These are phyloP conservation scores for Candida nitratophila DNA, from an alignment of 805 yeast species.

Conservation along the genomic window DNA sequence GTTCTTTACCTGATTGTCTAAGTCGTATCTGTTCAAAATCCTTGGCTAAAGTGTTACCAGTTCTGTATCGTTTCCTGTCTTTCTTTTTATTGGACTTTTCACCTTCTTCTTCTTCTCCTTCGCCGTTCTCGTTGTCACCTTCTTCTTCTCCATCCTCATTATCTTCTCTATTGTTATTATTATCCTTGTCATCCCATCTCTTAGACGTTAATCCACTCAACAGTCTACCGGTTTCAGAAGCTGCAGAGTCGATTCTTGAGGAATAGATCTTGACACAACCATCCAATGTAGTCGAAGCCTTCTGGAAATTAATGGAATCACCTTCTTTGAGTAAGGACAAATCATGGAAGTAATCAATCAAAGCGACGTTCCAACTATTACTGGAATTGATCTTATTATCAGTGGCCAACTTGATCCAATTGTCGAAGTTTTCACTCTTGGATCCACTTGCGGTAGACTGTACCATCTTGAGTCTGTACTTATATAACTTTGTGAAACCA, in stretches of 20 bases:
- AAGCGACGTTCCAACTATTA: slow-evolving; percentile 86
- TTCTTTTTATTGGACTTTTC: slow-evolving; percentile 11
- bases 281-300: slow-evolving; percentile 85
- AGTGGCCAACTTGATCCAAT: slow-evolving; percentile 78
- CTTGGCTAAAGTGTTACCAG: slow-evolving; percentile 28
- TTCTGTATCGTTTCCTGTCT: slow-evolving; percentile 12
- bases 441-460: neutral
- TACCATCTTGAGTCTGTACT: neutral
- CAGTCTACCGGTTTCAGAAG: slow-evolving; percentile 80
- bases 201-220: slow-evolving; percentile 37
- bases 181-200: slow-evolving; percentile 18
- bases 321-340: slow-evolving; percentile 68
- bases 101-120: slow-evolving; percentile 12
- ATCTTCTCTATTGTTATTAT: slow-evolving; percentile 12
- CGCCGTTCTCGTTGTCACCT: no score
- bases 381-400: slow-evolving; percentile 77
- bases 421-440: slow-evolving; percentile 52
- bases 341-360: slow-evolving; percentile 89
- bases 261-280: slow-evolving; percentile 93
- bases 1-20: slow-evolving; percentile 42
- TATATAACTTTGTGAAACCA: neutral
- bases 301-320: slow-evolving; percentile 78
- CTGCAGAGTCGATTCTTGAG: slow-evolving; percentile 87
- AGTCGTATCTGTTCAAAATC: slow-evolving; percentile 33
- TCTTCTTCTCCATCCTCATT: slow-evolving; percentile 9